Evolutionary conservation across 495 filamentous ascomycete genomes (phyloP).

Genomic region (Podospora fimiseda): DNA sequence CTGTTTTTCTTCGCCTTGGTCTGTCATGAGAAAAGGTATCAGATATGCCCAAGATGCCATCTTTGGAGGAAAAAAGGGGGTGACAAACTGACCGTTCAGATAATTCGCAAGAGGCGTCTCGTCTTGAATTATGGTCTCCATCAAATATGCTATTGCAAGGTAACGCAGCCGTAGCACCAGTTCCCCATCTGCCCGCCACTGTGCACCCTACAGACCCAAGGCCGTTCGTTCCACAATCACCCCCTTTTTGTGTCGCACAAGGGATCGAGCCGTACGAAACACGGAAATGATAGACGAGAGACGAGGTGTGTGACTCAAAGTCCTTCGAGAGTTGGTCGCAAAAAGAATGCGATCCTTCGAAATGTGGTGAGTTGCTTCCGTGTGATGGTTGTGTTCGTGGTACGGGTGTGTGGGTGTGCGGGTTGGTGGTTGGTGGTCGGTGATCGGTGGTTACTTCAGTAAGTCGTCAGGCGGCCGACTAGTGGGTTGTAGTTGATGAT

Average conservation of each 20-base stretch:
- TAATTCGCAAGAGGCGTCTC: constrained; percentile 88
- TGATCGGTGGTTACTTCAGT: neutral
- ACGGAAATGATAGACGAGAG: neutral
- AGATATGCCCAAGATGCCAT: constrained; percentile 8
- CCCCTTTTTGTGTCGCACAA: neutral
- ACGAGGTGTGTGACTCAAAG: neutral
- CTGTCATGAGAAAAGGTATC: constrained; percentile 16
- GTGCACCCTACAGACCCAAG: constrained; percentile 9
- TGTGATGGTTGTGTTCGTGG: too few species aligned
- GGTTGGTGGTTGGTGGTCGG: constrained; percentile 2
- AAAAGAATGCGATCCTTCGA: neutral
- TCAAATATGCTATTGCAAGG: constrained; percentile 40
- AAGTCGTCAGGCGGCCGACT: neutral
- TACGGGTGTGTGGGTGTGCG: too few species aligned
- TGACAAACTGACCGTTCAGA: constrained; percentile 70
- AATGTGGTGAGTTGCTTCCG: too few species aligned
- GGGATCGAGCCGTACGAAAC: constrained; percentile 1
- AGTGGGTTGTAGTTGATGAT: constrained; percentile 4
- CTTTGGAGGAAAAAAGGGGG: neutral
- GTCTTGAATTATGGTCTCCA: constrained; percentile 90
- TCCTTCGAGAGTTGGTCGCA: neutral
- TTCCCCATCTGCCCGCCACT: constrained; percentile 28
- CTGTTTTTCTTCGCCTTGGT: constrained; percentile 38
- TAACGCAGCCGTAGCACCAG: constrained; percentile 25
- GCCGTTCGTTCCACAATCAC: constrained; percentile 7